Evolutionary conservation across 208 protist species (phyloP).

Genomic region (Crithidia bombi): DNA sequence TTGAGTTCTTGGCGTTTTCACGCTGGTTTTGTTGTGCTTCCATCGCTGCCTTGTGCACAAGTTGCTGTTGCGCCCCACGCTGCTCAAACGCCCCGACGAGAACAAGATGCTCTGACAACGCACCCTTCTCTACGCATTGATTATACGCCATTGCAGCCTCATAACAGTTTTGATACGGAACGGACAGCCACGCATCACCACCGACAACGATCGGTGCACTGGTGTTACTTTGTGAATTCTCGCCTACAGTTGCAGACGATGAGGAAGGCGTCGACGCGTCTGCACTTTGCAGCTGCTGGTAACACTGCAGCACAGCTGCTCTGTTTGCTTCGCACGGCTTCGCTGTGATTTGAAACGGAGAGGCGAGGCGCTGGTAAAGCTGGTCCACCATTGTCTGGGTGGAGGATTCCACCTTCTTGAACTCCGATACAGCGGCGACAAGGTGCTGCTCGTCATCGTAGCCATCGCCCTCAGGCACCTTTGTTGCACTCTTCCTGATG

Average conservation of each 20-base stretch:
- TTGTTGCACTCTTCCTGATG: constrained; percentile 11
- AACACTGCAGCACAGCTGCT: constrained; percentile 60
- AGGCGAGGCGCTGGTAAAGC: constrained; percentile 65
- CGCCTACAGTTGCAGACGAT: not conserved
- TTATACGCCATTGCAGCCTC: constrained; percentile 49
- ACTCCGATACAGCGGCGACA: constrained; percentile 61
- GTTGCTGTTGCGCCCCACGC: constrained; percentile 32
- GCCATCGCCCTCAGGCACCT: constrained; percentile 19
- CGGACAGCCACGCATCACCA: constrained; percentile 14
- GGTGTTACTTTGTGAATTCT: not conserved
- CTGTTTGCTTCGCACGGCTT: constrained; percentile 70
- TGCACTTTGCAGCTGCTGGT: constrained; percentile 43
- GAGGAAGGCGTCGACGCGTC: not conserved
- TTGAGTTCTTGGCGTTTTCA: not conserved
- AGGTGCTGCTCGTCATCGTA: constrained; percentile 67
- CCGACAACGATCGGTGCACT: not conserved
- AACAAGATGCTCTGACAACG: constrained; percentile 53
- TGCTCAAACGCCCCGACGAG: constrained; percentile 53
- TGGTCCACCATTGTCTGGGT: constrained; percentile 63
- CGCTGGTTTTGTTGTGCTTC: constrained; percentile 12
- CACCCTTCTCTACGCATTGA: constrained; percentile 61
- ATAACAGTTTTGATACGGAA: constrained; percentile 63
- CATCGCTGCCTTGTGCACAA: constrained; percentile 23
- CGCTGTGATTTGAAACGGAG: constrained; percentile 68
- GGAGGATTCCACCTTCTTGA: constrained; percentile 62